These are phyloP conservation scores for Candida methanosorbosa DNA, from an alignment of 805 yeast species.

Conservation along the genomic window DNA sequence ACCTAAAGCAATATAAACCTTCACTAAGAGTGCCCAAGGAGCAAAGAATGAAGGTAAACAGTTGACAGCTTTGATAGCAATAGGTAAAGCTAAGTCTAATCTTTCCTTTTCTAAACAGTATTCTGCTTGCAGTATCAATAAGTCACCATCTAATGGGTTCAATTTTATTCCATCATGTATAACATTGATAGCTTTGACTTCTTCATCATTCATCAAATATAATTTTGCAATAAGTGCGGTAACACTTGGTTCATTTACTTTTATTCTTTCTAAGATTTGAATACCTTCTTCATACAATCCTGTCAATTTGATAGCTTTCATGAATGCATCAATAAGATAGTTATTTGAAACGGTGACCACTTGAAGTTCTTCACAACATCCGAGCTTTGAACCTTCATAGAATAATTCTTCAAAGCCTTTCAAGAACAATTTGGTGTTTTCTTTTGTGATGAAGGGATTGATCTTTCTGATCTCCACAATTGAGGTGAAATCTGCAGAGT, in stretches of 20 bases:
- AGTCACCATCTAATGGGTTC: slow-evolving; percentile 46
- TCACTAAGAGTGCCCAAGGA: slow-evolving; percentile 64
- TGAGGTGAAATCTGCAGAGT: slow-evolving; percentile 53
- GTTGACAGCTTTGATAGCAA: slow-evolving; percentile 58
- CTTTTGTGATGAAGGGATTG: slow-evolving; percentile 56
- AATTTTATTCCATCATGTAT: slow-evolving; percentile 40
- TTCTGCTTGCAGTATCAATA: slow-evolving; percentile 48
- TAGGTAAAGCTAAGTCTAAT: slow-evolving; percentile 46
- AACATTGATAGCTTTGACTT: slow-evolving; percentile 45
- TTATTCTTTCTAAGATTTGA: slow-evolving; percentile 46
- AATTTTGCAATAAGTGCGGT: slow-evolving; percentile 47
- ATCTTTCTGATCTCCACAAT: slow-evolving; percentile 80
- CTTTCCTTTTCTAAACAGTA: slow-evolving; percentile 45
- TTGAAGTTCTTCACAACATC: slow-evolving; percentile 59
- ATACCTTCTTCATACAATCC: slow-evolving; percentile 55
- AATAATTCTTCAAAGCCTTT: slow-evolving; percentile 60
- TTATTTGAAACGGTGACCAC: slow-evolving; percentile 56
- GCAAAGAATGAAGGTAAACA: slow-evolving; percentile 68
- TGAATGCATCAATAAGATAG: slow-evolving; percentile 67
- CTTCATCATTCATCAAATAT: slow-evolving; percentile 45
- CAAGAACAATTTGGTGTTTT: slow-evolving; percentile 45
- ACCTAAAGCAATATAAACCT: slow-evolving; percentile 51
- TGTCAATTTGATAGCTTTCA: slow-evolving; percentile 55
- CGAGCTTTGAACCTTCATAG: slow-evolving; percentile 56
- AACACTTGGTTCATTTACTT: slow-evolving; percentile 46